Conservation (phyloP, 1,284 basidiomycete genomes). For the Pascua guehoae region DNA sequence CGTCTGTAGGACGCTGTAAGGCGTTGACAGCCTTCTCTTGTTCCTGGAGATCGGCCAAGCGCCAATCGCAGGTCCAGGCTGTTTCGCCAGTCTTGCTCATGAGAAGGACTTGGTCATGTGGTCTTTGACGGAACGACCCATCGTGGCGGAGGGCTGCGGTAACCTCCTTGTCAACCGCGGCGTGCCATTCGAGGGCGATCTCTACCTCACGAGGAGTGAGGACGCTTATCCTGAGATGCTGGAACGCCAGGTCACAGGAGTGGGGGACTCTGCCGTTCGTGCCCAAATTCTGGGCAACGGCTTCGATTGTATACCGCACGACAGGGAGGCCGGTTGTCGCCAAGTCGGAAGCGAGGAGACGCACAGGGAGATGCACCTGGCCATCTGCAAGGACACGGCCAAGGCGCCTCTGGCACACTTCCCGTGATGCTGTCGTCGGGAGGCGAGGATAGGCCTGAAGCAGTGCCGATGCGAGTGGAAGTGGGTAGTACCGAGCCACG, state of each 20-base stretch:
- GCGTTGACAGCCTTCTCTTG: no score
- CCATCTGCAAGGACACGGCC: slow-evolving; percentile 59
- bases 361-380: slow-evolving; percentile 66
- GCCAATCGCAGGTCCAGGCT: slow-evolving; percentile 56
- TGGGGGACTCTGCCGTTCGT: slow-evolving; percentile 64
- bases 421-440: slow-evolving; percentile 39
- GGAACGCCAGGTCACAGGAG: slow-evolving; percentile 58
- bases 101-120: slow-evolving; percentile 50
- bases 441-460: slow-evolving; percentile 51
- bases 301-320: slow-evolving; percentile 64
- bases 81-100: slow-evolving; percentile 57
- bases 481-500: slow-evolving; percentile 61
- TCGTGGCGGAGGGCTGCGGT: slow-evolving; percentile 34
- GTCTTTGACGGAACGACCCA: slow-evolving; percentile 27
- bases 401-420: slow-evolving; percentile 54
- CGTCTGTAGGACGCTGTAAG: no score
- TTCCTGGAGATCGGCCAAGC: slow-evolving; percentile 27
- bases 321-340: slow-evolving; percentile 58
- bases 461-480: slow-evolving; percentile 53
- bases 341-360: slow-evolving; percentile 62
- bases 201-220: slow-evolving; percentile 50
- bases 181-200: slow-evolving; percentile 57
- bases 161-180: slow-evolving; percentile 52
- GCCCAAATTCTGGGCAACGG: slow-evolving; percentile 37
- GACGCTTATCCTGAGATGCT: slow-evolving; percentile 53